phyloP scores from a whole-genome alignment of 345 rosid species.

The Laguncularia racemosa region DNA sequence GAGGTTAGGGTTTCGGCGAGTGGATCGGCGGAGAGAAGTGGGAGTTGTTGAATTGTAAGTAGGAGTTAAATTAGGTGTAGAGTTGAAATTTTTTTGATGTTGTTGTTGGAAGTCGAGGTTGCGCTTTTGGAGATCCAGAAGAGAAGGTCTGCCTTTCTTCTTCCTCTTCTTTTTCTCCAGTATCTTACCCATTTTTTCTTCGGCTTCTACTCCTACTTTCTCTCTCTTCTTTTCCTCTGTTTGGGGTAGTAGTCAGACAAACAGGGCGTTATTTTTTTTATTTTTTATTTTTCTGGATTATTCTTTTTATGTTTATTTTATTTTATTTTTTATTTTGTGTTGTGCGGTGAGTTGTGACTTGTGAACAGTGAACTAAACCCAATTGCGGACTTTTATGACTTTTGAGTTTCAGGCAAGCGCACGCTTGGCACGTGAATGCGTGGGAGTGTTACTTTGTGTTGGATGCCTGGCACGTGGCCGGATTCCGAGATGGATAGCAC shows the following conservation, averaged over 20 bases:
- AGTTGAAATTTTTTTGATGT: slow-evolving; percentile 4
- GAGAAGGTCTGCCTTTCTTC: slow-evolving; percentile 71
- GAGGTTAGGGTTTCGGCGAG: slow-evolving; percentile 46
- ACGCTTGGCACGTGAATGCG: too few species aligned
- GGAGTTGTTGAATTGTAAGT: slow-evolving; percentile 31
- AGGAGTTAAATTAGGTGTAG: slow-evolving; percentile 17
- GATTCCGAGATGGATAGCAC: too few species aligned
- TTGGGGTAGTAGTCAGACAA: neutral
- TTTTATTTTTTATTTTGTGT: too few species aligned
- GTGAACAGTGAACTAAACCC: too few species aligned
- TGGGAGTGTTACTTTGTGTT: too few species aligned
- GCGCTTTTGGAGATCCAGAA: slow-evolving; percentile 55
- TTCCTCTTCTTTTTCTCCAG: slow-evolving; percentile 44
- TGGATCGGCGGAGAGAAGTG: slow-evolving; percentile 40
- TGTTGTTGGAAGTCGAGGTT: slow-evolving; percentile 27
- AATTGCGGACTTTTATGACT: too few species aligned
- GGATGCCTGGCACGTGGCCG: too few species aligned
- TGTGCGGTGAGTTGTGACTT: too few species aligned
- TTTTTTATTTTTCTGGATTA: too few species aligned
- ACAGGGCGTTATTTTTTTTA: neutral
- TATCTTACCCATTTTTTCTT: slow-evolving; percentile 34
- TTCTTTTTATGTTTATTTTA: too few species aligned
- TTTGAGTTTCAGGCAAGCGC: too few species aligned
- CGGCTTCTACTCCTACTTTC: neutral
- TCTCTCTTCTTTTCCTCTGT: neutral